Evolutionary conservation across 1,284 basidiomycete genomes (phyloP), one percentile per base, ranked within the genome.

Genomic region (Ceratobasidium sp.): DNA sequence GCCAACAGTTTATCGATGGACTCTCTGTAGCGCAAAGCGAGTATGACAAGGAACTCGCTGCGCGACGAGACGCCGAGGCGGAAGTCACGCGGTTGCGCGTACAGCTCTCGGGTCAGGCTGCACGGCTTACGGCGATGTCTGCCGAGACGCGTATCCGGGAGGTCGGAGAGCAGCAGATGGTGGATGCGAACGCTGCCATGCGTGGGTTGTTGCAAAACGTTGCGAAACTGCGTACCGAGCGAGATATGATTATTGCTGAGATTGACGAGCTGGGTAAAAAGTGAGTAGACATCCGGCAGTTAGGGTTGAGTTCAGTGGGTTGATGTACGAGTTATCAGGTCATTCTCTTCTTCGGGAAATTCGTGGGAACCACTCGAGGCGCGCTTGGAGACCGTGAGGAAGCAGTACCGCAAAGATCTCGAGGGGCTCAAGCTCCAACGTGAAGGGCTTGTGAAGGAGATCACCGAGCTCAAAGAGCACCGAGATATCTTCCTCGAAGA

Each of bases 211-310:
- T 97, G 82, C 88, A 88, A 71, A 92, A 98, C 79, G 83, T 98
- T 23, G 94, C 95, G 21, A 92, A 92, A 77, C 83, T 99, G 71
- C 91, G 89, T 78, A 93, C 91, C 0, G 94, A 98, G 81, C 87
- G 97, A 26, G 97, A 98, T 78, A 88, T 98, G 82, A 88, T 92
- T 9, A 82, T 98, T 71, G 96, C 95, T 1, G 97, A 99, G 80
- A 89, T 98, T 23, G 96, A 97, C 79, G 95, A 98, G 82, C 85
- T 30, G 88, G 87, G 23, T 0, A 92, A 89, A 82, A 87, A 86
- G 93, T 93, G 78, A 75, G 85, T 77, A 46, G 35, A 11, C 35
- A 13, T 52, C 28, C 46, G 54, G 18, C n/a, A 32, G 32, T 11
- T 43, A 30, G n/a, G 9, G 26, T 3, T 28, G 35, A 38, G 11